Evolutionary conservation across 2,329 filamentous ascomycete genomes (phyloP).

Genomic region (Alternaria arbusti): DNA sequence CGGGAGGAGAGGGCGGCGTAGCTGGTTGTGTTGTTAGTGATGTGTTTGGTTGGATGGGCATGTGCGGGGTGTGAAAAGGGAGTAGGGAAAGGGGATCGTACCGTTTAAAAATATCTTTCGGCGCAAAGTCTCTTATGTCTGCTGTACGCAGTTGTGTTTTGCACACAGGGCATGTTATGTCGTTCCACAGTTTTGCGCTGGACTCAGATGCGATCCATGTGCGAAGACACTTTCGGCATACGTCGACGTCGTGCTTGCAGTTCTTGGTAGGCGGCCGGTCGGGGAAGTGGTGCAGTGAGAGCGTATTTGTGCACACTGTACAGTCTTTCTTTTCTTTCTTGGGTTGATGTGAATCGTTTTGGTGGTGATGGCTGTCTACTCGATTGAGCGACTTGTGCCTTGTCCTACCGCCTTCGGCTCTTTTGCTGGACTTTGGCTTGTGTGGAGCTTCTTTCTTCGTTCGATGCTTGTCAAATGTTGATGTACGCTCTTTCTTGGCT

Average conservation of each 20-base stretch:
- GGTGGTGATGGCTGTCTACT: not conserved
- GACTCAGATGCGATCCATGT: conserved; percentile 50
- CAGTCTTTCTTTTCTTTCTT: conserved; percentile 27
- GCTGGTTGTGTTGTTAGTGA: not conserved
- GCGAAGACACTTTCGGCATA: conserved; percentile 48
- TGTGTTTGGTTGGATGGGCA: not conserved
- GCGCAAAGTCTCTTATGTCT: conserved; percentile 56
- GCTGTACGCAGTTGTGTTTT: conserved; percentile 50
- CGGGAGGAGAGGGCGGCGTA: conserved; percentile 55
- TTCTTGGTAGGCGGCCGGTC: conserved; percentile 35
- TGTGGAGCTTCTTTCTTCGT: not conserved
- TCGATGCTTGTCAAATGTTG: not conserved
- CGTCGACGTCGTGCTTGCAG: conserved; percentile 45
- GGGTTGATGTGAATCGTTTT: not conserved
- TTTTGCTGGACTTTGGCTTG: not conserved
- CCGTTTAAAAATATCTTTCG: not conserved
- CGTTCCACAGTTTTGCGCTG: conserved; percentile 50
- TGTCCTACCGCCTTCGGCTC: too few relatives aligned
- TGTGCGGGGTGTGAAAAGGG: not conserved
- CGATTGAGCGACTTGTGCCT: not conserved
- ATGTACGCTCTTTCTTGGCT: not conserved
- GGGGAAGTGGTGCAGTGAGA: conserved; percentile 41
- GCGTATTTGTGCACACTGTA: conserved; percentile 44
- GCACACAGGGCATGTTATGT: conserved; percentile 61
- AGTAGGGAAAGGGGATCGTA: not conserved